Evolutionary conservation across 345 rosid genomes (phyloP).

Genomic region (Stellera chamaejasme): DNA sequence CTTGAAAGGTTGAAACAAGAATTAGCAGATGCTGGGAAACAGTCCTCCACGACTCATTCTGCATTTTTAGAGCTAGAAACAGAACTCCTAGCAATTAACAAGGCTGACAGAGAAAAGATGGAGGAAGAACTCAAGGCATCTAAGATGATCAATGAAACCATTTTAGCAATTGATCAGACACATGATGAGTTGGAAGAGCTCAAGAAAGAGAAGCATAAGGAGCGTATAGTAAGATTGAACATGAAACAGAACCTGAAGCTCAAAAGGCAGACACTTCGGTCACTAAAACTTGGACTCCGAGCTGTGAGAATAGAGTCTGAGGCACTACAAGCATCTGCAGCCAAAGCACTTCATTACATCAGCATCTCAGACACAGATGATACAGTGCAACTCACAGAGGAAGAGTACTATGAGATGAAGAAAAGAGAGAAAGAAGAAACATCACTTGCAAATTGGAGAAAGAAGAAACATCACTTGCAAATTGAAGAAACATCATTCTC

Average conservation of each 20-base stretch:
- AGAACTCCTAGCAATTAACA: slow-evolving; percentile 21
- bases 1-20: slow-evolving; percentile 39
- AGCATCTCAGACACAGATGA: slow-evolving; percentile 15
- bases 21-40: slow-evolving; percentile 24
- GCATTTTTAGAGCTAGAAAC: slow-evolving; percentile 28
- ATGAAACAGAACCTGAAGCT: slow-evolving; percentile 30
- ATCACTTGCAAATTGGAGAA: slow-evolving; percentile 32
- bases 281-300: slow-evolving; percentile 26
- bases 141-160: slow-evolving; percentile 15
- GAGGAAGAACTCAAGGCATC: slow-evolving; percentile 25
- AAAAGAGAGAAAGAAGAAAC: slow-evolving; percentile 35
- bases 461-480: too few species aligned
- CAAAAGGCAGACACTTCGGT: slow-evolving; percentile 34
- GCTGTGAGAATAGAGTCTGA: slow-evolving; percentile 37
- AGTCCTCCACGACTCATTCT: slow-evolving; percentile 22
- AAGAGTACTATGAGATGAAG: slow-evolving; percentile 30
- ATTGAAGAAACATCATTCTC: too few species aligned
- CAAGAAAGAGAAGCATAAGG: slow-evolving; percentile 19
- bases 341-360: slow-evolving; percentile 16
- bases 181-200: slow-evolving; percentile 20
- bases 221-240: slow-evolving; percentile 18
- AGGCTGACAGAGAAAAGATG: slow-evolving; percentile 14
- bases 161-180: slow-evolving; percentile 12
- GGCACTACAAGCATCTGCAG: slow-evolving; percentile 27
- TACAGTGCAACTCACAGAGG: slow-evolving; percentile 19